A percentile compares a stretch with the other conserved stretches of the same genome.
phyloP scores from a whole-genome alignment of 441 rosid genomes.

The Bruguiera hainesii region DNA sequence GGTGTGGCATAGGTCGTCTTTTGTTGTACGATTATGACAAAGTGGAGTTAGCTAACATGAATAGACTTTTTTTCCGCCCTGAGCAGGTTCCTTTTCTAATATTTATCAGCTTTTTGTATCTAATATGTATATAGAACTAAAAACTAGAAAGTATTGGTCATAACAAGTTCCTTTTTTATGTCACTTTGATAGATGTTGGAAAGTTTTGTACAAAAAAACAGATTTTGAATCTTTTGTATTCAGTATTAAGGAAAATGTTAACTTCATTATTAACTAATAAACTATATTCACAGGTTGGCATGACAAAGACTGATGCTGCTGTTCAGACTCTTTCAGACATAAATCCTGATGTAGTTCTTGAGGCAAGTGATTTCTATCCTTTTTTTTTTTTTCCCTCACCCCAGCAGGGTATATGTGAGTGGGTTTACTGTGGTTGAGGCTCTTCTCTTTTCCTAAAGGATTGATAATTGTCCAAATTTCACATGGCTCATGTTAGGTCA shows the following conservation, averaged over 20 bases:
- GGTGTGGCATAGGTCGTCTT: constrained; percentile 98
- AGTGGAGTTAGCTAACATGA: constrained; percentile 98
- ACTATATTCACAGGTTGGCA: constrained; percentile 61
- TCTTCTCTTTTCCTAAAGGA: background rate
- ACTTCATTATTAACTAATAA: constrained; percentile 12
- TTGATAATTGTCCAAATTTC: background rate
- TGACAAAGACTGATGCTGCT: constrained; percentile 99
- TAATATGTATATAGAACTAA: background rate
- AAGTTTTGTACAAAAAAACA: background rate
- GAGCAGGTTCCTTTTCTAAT: constrained; percentile 62
- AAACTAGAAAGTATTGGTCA: constrained; percentile 2
- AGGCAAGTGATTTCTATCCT: constrained; percentile 33
- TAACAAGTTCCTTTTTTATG: background rate
- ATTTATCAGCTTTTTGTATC: background rate
- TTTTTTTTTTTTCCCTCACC: background rate
- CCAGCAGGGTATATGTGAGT: too few species aligned
- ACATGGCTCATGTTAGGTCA: background rate
- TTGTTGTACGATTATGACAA: constrained; percentile 94
- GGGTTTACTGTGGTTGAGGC: background rate
- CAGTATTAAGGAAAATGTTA: background rate
- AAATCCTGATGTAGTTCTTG: constrained; percentile 91
- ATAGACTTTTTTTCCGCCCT: constrained; percentile 90
- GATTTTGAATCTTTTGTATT: background rate
- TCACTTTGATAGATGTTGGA: background rate
- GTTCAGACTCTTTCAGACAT: constrained; percentile 93